Base-by-base conservation (phyloP, 495 filamentous ascomycete genomes). In the Cercophora sp. region DNA sequence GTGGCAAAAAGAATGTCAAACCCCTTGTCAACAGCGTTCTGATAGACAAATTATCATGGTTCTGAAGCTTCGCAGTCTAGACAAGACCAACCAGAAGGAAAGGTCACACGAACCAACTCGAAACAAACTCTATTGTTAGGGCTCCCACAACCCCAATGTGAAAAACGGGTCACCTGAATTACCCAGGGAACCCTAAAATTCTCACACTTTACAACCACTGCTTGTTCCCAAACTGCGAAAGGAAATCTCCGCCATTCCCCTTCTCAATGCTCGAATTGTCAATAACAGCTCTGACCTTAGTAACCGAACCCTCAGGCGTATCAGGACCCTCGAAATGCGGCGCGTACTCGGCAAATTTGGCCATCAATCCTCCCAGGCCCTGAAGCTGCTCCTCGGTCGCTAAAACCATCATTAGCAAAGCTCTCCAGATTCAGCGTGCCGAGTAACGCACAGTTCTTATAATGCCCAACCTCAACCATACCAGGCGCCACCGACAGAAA, bases 401-500 rank as follows among this genome's bases (percentile, higher is more conserved):
- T 8, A 6, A 24, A 42, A 4, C 19, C 13, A 24, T 5, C 16
- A 18, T 39, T 2, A 10, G 11, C 8, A 26, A n/a, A 40, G 19
- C 5, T 20, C 19, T n/a, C n/a, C n/a, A n/a, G n/a, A n/a, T n/a
- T n/a, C n/a, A n/a, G n/a, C n/a, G n/a, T n/a, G n/a, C n/a, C n/a
- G n/a, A 32, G 9, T n/a, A 15, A 31, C 56, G n/a, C 58, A 68
- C 68, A 20, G 25, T 65, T 49, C 0, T 20, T 52, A 43, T 58
- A 65, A 22, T 62, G 62, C 0, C 74, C 51, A 1, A 63, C 62
- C 1, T 77, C 70, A 1, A 80, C 76, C n/a, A 62, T 20, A 0
- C 79, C 80, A 0, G 79, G 80, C 45, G 68, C 60, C 13, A 82
- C 61, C 37, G 50, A 58, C 37, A 84, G 11, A 55, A 81, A 81